Base-by-base conservation (phyloP, 306 rosid genomes). In the Corylus americana region DNA sequence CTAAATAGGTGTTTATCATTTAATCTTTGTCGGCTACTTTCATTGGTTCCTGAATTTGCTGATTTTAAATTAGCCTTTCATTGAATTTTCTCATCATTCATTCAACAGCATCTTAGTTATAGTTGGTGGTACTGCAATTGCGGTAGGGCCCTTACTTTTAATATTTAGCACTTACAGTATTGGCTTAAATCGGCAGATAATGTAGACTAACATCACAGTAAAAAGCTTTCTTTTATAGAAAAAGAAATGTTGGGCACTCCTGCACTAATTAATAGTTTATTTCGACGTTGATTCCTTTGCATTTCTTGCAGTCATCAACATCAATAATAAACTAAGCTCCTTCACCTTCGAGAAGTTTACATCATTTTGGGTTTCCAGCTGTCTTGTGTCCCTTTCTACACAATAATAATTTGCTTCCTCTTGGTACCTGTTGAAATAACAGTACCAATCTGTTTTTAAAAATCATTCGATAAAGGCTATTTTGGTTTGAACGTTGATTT, bases 341-440 rank as follows among this genome's bases (percentile, higher is more conserved):
- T 39, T 68, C 72, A 68, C 72, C 14, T 68, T 68, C 9, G 3
- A 18, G 51, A 68, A 68, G 53, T 42, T 18, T 27, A 14, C 70
- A 75, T 45, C 64, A 64, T 63, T 44, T 55, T 29, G 25, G 73
- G 44, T 45, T 48, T 55, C 71, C 72, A 71, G 75, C 64, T 68
- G 71, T 71, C 62, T 55, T 68, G n/a, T 76, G 18, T 17, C 68
- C 64, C 42, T 42, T 42, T 42, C 44, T 80, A 27, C 42, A 71
- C n/a, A 50, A 44, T 27, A 79, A 6, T 4, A 12, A 12, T 37
- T 37, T 67, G 59, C 55, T 45, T 16, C 13, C 55, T 61, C 37
- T 42, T 35, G 12, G 20, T 17, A 13, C n/a, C 35, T 31, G 35
- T 31, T 31, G 35, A 31, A 1, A 31, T 31, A 31, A 31, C 35